Percentiles rank a stretch among this genome's conserved stretches.
Evolutionary conservation across 169 alveolate genomes (phyloP).

Genomic region (Cryptosporidium sp.): DNA sequence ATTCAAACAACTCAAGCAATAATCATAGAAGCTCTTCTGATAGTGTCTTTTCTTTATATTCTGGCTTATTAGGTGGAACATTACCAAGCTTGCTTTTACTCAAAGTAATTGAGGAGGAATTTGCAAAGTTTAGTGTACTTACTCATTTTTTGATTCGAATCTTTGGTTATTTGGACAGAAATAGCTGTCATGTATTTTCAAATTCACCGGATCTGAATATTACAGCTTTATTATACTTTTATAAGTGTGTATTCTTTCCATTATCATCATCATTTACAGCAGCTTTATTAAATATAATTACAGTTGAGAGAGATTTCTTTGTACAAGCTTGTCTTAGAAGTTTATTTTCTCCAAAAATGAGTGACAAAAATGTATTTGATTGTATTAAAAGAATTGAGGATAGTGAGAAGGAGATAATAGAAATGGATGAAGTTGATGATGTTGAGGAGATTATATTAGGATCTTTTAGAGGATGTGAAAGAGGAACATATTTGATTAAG

Average conservation of each 20-base stretch:
- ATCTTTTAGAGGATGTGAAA: background rate
- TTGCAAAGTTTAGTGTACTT: slow-evolving; percentile 62
- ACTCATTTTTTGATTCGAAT: slow-evolving; percentile 42
- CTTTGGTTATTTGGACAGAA: slow-evolving; percentile 65
- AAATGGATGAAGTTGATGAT: background rate
- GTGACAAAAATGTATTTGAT: slow-evolving; percentile 22
- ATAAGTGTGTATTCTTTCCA: slow-evolving; percentile 62
- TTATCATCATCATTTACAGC: slow-evolving; percentile 56
- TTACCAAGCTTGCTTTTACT: slow-evolving; percentile 49
- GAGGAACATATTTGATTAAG: background rate
- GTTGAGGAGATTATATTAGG: background rate
- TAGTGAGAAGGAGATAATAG: background rate
- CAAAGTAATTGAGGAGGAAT: slow-evolving; percentile 50
- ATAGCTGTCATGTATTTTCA: slow-evolving; percentile 51
- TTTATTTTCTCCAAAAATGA: slow-evolving; percentile 15
- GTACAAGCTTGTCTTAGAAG: slow-evolving; percentile 7
- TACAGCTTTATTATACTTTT: slow-evolving; percentile 54
- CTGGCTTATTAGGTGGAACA: slow-evolving; percentile 30
- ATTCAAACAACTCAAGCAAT: background rate
- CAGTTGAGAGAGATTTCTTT: slow-evolving; percentile 62
- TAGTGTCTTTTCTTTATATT: slow-evolving; percentile 14
- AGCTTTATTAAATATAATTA: slow-evolving; percentile 50
- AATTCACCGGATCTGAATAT: slow-evolving; percentile 39
- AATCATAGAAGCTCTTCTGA: background rate
- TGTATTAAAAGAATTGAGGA: background rate